These are phyloP conservation scores for Pythium monospermum DNA, from an alignment of 352 stramenopile species.

Conservation along the genomic window DNA sequence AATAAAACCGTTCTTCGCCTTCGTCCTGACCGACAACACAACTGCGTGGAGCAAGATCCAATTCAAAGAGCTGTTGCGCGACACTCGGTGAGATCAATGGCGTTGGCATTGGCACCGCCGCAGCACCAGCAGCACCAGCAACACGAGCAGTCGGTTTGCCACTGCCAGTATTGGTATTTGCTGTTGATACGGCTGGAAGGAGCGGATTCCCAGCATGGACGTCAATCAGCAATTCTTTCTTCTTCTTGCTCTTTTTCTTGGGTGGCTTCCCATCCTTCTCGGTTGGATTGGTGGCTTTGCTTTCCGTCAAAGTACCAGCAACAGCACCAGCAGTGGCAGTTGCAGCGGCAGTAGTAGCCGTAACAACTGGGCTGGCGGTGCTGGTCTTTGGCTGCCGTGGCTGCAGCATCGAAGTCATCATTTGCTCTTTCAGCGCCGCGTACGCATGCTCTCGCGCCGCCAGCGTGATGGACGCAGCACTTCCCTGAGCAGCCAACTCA, in stretches of 20 bases:
- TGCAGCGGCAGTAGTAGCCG: neutral
- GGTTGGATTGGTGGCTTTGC: slow-evolving; percentile 9
- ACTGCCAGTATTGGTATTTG: neutral
- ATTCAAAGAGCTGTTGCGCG: slow-evolving; percentile 63
- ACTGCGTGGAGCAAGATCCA: slow-evolving; percentile 51
- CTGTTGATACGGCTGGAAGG: no score
- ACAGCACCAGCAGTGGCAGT: neutral
- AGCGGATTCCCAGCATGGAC: neutral
- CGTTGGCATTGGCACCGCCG: neutral
- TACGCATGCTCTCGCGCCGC: slow-evolving; percentile 50
- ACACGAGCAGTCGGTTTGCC: neutral
- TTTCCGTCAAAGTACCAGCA: no score
- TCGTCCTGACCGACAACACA: slow-evolving; percentile 33
- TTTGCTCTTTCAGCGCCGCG: slow-evolving; percentile 50
- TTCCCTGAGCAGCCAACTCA: no score
- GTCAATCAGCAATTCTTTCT: neutral
- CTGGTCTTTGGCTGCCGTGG: slow-evolving; percentile 21
- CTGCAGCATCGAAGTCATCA: slow-evolving; percentile 43
- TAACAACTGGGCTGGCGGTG: neutral
- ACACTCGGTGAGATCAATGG: slow-evolving; percentile 43
- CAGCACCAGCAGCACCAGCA: neutral
- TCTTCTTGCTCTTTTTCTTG: neutral
- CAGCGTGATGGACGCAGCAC: slow-evolving; percentile 17
- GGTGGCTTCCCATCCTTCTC: slow-evolving; percentile 19
- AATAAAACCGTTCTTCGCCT: slow-evolving; percentile 72